These are phyloP conservation scores for Ceratocystis lukuohia DNA, from an alignment of 2,329 filamentous ascomycete genomes.

Conservation along the genomic window DNA sequence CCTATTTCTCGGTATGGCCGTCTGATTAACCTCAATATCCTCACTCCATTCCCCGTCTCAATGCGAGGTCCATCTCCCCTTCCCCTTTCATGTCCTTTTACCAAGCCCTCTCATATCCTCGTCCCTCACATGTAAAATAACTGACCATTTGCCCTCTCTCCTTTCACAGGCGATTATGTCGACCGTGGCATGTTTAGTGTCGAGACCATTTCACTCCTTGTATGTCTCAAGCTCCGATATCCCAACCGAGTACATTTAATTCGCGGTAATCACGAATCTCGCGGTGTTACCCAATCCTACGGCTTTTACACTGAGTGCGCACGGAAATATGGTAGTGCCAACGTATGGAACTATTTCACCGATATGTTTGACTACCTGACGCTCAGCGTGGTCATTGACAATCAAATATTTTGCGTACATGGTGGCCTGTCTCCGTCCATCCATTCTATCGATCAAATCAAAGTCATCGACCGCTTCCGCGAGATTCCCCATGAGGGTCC, in stretches of 20 bases:
- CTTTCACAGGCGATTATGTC: slow-evolving; percentile 71
- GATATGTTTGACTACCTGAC: slow-evolving; percentile 99
- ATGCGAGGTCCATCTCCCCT: not conserved
- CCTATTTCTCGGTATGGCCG: slow-evolving; percentile 66
- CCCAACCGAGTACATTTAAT: slow-evolving; percentile 91
- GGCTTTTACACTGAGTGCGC: slow-evolving; percentile 98
- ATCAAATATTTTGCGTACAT: slow-evolving; percentile 98
- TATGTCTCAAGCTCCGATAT: slow-evolving; percentile 94
- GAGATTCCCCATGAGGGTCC: slow-evolving; percentile 97
- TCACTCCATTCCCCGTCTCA: no score
- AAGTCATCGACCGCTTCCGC: slow-evolving; percentile 96
- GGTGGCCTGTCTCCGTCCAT: slow-evolving; percentile 82
- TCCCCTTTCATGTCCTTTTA: not conserved
- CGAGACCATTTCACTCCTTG: slow-evolving; percentile 93
- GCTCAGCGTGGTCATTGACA: slow-evolving; percentile 91
- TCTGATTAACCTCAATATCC: not conserved
- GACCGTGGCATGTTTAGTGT: slow-evolving; percentile 98
- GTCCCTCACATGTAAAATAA: not conserved
- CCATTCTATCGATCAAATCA: slow-evolving; percentile 98
- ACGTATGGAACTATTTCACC: slow-evolving; percentile 98
- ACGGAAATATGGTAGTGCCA: slow-evolving; percentile 95
- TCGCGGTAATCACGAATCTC: slow-evolving; percentile 93
- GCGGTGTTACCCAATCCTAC: slow-evolving; percentile 95
- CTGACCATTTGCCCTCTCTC: not conserved
- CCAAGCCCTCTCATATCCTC: not conserved